A percentile compares a stretch with the other conserved stretches of the same genome.
Evolutionary conservation across 169 alveolate species (phyloP).

Genomic region (Plasmodium reichenowi): DNA sequence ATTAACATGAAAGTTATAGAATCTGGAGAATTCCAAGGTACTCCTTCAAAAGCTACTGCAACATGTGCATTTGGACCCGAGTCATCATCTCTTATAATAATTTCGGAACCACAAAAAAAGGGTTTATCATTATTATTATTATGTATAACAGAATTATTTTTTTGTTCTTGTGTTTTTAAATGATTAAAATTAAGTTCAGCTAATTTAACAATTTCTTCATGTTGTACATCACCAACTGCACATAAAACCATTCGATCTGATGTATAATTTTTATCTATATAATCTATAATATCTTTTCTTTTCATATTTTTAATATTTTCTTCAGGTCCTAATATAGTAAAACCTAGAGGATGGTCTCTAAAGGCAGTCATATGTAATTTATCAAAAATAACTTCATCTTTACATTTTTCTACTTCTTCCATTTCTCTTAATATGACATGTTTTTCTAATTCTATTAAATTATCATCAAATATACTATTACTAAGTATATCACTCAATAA

Average conservation of each 20-base stretch:
- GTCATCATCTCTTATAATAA: slow-evolving; percentile 82
- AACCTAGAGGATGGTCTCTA: slow-evolving; percentile 94
- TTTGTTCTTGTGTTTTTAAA: slow-evolving; percentile 29
- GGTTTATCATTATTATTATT: slow-evolving; percentile 77
- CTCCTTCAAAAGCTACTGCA: slow-evolving; percentile 95
- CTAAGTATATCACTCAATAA: slow-evolving; percentile 93
- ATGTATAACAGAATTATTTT: slow-evolving; percentile 5
- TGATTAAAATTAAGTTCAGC: slow-evolving; percentile 71
- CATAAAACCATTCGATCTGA: slow-evolving; percentile 95
- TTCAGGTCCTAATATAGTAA: slow-evolving; percentile 92
- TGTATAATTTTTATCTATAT: slow-evolving; percentile 91
- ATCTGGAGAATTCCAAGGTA: slow-evolving; percentile 95
- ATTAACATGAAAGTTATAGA: slow-evolving; percentile 93
- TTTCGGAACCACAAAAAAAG: slow-evolving; percentile 87
- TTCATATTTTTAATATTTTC: slow-evolving; percentile 90
- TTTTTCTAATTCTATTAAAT: slow-evolving; percentile 92
- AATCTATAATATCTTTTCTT: slow-evolving; percentile 91
- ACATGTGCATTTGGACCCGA: slow-evolving; percentile 92
- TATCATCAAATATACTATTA: slow-evolving; percentile 90
- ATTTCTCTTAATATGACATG: slow-evolving; percentile 95
- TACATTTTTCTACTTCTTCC: slow-evolving; percentile 94
- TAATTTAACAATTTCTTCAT: slow-evolving; percentile 87
- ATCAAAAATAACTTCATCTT: slow-evolving; percentile 95
- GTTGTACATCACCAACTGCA: slow-evolving; percentile 93
- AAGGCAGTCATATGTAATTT: slow-evolving; percentile 91